These are phyloP conservation scores for Cyberlindnera veronae DNA, from an alignment of 805 yeast species.

Conservation along the genomic window DNA sequence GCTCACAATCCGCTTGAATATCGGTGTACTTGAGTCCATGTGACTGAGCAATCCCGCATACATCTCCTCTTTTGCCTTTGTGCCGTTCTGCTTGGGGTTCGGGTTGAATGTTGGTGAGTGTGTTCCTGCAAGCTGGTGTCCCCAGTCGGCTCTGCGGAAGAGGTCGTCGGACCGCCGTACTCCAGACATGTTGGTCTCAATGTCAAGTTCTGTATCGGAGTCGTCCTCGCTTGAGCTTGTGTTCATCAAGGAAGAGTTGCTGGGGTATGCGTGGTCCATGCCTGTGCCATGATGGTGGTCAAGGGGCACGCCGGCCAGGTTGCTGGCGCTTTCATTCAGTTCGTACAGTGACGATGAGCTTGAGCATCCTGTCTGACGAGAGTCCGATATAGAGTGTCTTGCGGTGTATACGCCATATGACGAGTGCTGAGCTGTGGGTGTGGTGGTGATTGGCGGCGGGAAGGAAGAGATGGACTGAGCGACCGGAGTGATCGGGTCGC, in stretches of 20 bases:
- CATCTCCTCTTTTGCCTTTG: neutral
- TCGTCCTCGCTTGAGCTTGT: constrained; percentile 14
- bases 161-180: constrained; percentile 14
- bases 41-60: constrained; percentile 4
- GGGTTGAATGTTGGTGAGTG: constrained; percentile 17
- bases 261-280: neutral
- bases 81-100: constrained; percentile 9
- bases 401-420: neutral
- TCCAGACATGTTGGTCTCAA: constrained; percentile 7
- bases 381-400: constrained; percentile 13
- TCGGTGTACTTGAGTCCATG: constrained; percentile 22
- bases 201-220: constrained; percentile 14
- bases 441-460: neutral
- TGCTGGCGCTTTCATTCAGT: constrained; percentile 11
- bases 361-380: constrained; percentile 12
- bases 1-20: constrained; percentile 27
- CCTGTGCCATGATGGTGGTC: too few relatives aligned
- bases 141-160: constrained; percentile 12
- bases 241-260: constrained; percentile 8
- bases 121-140: constrained; percentile 9
- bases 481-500: constrained; percentile 13
- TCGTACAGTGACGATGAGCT: constrained; percentile 19
- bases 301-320: constrained; percentile 8
- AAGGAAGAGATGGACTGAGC: constrained; percentile 8
- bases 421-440: neutral